Conservation (phyloP, 768 basidiomycete species). For the Tephrocybe sp. region DNA sequence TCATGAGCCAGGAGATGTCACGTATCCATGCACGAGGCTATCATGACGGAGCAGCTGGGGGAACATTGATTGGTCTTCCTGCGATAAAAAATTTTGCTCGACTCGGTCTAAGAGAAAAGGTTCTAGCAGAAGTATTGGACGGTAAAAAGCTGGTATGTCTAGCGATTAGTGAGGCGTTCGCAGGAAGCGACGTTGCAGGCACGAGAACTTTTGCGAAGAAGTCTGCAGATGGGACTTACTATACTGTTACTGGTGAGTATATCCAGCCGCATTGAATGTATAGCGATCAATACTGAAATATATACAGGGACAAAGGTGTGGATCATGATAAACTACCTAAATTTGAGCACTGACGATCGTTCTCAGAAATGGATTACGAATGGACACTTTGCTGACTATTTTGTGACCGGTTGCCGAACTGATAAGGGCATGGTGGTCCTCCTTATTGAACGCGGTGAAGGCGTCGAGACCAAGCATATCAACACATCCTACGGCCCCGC, state of each 20-base stretch:
- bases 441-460: constrained; percentile 18
- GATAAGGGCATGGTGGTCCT: constrained; percentile 33
- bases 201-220: constrained; percentile 61
- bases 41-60: constrained; percentile 65
- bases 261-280: constrained; percentile 15
- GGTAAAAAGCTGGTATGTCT: constrained; percentile 73
- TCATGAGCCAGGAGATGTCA: constrained; percentile 64
- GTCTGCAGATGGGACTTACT: constrained; percentile 66
- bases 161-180: constrained; percentile 77
- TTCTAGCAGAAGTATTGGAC: constrained; percentile 50
- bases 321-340: background rate
- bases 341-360: background rate
- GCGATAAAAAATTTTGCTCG: constrained; percentile 44
- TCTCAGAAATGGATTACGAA: constrained; percentile 42
- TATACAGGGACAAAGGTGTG: constrained; percentile 17
- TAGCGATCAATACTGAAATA: constrained; percentile 30
- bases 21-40: constrained; percentile 62
- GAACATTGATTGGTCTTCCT: constrained; percentile 69
- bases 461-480: constrained; percentile 20
- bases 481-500: constrained; percentile 53
- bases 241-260: constrained; percentile 70
- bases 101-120: constrained; percentile 46
- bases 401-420: constrained; percentile 60
- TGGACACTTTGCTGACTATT: constrained; percentile 35
- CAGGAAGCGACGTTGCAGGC: constrained; percentile 68